Base-by-base conservation (phyloP, 1,284 basidiomycete species). In the Porogramme epimiltina region DNA sequence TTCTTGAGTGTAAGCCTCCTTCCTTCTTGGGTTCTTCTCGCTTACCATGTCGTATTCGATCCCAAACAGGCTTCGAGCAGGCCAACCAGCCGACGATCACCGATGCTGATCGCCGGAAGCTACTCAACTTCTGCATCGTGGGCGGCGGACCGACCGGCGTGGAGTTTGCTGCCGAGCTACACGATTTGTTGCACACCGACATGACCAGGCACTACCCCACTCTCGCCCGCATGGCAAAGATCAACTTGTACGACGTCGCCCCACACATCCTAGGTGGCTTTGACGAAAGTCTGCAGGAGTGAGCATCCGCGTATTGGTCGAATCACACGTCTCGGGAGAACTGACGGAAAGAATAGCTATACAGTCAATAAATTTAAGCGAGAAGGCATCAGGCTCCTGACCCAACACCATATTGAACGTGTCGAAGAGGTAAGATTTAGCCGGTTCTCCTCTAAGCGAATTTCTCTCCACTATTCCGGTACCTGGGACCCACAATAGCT, bases 81-180 rank as follows among this genome's bases (percentile, higher is more conserved):
- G 91, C 92, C 1, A 84, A 82, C 51, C 84, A 88, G 60, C 89
- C 91, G 0, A 78, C 73, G 1, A 66, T 89, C 20, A 82, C 84
- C 2, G 85, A 90, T 55, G 68, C 79, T 19, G 79, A 91, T 60
- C 79, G 86, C 43, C 68, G 80, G 42, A 82, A 84, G 50, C 70
- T 94, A 4, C 77, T 94, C 15, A 83, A 88, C 58, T 93, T 93
- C 66, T 87, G 85, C 55, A 83, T 94, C 50, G 91, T 94, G 44
- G 83, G 83, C n/a, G 86, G 85, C 34, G 87, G 86, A 13, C 86
- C 85, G 1, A 88, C 86, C 6, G 91, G 91, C 2, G 85, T 93
- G 49, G 92, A 94, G 68, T 93, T 93, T 61, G 82, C 89, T 0
- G 91, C 93, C 8, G 94, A 96, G 69, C 70, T 97, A 51, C 85